phyloP scores from a whole-genome alignment of 73 alveolate genomes.

The Paramecium primaurelia region DNA sequence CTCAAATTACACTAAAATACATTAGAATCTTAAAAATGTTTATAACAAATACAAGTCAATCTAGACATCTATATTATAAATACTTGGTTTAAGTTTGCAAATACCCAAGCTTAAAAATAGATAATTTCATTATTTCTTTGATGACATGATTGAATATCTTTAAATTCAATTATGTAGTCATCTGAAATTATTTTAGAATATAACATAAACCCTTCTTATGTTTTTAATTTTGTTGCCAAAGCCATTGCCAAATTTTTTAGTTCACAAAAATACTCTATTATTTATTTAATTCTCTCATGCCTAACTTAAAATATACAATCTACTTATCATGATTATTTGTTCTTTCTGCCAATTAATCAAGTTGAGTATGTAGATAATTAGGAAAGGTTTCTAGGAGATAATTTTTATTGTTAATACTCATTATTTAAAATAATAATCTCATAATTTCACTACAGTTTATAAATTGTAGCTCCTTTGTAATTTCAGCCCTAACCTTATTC shows the following conservation, averaged over 20 bases:
- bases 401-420: neutral
- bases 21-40: neutral
- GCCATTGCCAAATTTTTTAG: neutral
- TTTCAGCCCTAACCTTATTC: neutral
- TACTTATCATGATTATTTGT: neutral
- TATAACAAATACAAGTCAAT: neutral
- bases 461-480: neutral
- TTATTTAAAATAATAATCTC: neutral
- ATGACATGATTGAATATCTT: neutral
- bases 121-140: neutral
- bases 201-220: neutral
- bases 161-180: neutral
- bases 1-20: neutral
- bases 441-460: neutral
- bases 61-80: neutral
- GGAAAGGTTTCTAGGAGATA: neutral
- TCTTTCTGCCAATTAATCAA: neutral
- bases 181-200: neutral
- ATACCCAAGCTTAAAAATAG: neutral
- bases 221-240: neutral
- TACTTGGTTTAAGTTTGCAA: neutral
- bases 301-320: neutral
- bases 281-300: neutral
- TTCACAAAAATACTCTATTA: neutral
- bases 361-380: neutral